These are phyloP conservation scores for Boletus pseudo-olivaceus DNA, from an alignment of 768 basidiomycete species.

Conservation along the genomic window DNA sequence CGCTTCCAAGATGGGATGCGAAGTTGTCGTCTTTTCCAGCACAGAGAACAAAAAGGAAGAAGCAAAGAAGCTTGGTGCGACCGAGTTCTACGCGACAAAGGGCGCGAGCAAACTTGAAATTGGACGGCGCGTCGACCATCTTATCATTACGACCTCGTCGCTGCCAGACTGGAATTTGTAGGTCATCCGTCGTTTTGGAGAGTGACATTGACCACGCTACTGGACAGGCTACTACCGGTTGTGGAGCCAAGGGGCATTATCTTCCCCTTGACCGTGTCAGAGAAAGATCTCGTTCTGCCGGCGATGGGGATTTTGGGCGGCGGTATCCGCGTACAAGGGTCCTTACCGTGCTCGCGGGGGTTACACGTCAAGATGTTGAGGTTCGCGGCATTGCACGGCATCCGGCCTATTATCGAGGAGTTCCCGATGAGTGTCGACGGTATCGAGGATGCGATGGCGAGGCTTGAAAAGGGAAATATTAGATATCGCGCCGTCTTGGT, in stretches of 20 bases:
- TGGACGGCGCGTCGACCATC: constrained; percentile 25
- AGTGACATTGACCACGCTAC: background rate
- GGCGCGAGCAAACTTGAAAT: constrained; percentile 25
- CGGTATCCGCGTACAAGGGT: constrained; percentile 27
- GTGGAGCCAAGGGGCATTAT: constrained; percentile 23
- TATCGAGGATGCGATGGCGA: constrained; percentile 27
- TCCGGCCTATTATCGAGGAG: constrained; percentile 30
- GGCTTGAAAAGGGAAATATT: constrained; percentile 24
- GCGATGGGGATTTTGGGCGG: constrained; percentile 9
- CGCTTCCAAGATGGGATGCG: constrained; percentile 38
- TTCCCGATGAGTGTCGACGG: constrained; percentile 33
- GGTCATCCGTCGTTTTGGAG: background rate
- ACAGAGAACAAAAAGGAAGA: constrained; percentile 34
- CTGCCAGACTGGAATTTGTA: constrained; percentile 32
- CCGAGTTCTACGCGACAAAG: constrained; percentile 34
- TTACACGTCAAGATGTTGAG: constrained; percentile 31
- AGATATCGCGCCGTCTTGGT: constrained; percentile 33
- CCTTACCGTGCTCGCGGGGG: constrained; percentile 24
- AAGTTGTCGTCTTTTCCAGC: constrained; percentile 35
- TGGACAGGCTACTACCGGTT: constrained; percentile 24
- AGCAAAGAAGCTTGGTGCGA: constrained; percentile 32
- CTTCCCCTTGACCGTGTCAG: constrained; percentile 26
- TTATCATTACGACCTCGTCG: constrained; percentile 32
- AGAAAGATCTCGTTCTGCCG: constrained; percentile 22
- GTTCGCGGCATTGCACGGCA: constrained; percentile 31